A percentile compares a stretch with the other conserved stretches of the same genome.
Conservation (phyloP, 139 green algal species). For the Tetraselmis chui region DNA sequence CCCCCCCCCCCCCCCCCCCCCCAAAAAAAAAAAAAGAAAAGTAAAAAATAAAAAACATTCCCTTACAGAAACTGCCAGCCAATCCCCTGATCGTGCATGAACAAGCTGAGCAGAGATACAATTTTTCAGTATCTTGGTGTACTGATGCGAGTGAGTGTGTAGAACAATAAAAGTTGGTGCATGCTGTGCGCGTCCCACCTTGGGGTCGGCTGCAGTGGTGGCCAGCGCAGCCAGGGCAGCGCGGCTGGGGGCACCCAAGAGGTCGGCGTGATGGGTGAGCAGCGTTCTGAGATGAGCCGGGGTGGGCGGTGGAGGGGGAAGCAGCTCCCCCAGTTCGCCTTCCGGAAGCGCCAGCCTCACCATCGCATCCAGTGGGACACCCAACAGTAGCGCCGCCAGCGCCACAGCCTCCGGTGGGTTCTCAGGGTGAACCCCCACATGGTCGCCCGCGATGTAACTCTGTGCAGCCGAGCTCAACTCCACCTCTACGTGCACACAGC, state of each 20-base stretch:
- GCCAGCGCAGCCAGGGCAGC: slow-evolving; percentile 66
- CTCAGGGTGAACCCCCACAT: slow-evolving; percentile 77
- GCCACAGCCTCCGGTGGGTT: slow-evolving; percentile 69
- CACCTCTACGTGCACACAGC: slow-evolving; percentile 91
- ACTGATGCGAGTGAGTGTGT: too few relatives aligned
- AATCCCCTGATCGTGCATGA: too few relatives aligned
- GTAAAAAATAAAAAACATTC: too few relatives aligned
- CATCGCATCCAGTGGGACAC: slow-evolving; percentile 36
- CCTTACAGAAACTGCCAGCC: too few relatives aligned
- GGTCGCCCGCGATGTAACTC: slow-evolving; percentile 73
- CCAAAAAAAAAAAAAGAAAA: too few relatives aligned
- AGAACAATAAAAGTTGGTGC: too few relatives aligned
- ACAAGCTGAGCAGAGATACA: too few relatives aligned
- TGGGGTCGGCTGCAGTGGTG: slow-evolving; percentile 44
- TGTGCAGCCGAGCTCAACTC: slow-evolving; percentile 36
- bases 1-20: too few relatives aligned
- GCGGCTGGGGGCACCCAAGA: slow-evolving; percentile 67
- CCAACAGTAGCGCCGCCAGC: slow-evolving; percentile 52
- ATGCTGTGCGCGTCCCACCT: too few relatives aligned
- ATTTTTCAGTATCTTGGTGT: too few relatives aligned
- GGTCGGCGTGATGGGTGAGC: slow-evolving; percentile 70
- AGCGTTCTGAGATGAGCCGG: slow-evolving; percentile 57
- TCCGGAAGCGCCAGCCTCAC: slow-evolving; percentile 42
- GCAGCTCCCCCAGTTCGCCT: slow-evolving; percentile 3
- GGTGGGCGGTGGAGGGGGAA: slow-evolving; percentile 44